A percentile compares a stretch with the other conserved stretches of the same genome.
Conservation (phyloP, 1,284 basidiomycete species). For the Irpex sp. region DNA sequence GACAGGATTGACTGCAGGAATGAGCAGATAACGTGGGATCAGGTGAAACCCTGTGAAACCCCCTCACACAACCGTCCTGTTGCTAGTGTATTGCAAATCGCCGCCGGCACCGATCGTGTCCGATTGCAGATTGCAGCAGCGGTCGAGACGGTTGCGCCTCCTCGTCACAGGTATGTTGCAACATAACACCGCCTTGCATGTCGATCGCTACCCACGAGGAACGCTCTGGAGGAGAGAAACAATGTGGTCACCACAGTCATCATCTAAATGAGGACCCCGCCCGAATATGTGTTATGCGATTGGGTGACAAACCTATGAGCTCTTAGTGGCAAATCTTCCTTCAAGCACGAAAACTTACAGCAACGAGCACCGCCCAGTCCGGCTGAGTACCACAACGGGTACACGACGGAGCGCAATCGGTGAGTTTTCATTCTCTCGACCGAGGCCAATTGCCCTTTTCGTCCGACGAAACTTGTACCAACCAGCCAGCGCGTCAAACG, state of each 20-base stretch:
- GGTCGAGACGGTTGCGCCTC: not conserved
- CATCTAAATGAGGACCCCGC: too few species aligned
- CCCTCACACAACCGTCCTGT: not conserved
- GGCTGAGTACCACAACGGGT: not conserved
- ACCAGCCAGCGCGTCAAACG: not conserved
- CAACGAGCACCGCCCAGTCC: not conserved
- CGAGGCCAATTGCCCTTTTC: not conserved
- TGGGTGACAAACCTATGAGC: not conserved
- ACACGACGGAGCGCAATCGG: not conserved
- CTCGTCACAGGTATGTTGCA: not conserved
- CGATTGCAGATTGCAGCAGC: not conserved
- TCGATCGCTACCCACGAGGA: not conserved
- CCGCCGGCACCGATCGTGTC: not conserved
- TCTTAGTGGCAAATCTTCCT: not conserved
- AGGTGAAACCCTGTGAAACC: not conserved
- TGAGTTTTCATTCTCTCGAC: not conserved
- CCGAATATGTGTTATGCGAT: too few species aligned
- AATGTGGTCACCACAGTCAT: too few species aligned
- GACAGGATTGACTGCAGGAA: not conserved
- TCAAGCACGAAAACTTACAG: not conserved
- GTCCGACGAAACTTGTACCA: not conserved
- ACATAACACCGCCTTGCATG: not conserved
- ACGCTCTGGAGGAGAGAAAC: not conserved
- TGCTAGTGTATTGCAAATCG: not conserved
- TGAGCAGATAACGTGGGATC: not conserved